These are phyloP conservation scores for Omphalea diandra DNA, from an alignment of 441 rosid genomes.

Conservation along the genomic window DNA sequence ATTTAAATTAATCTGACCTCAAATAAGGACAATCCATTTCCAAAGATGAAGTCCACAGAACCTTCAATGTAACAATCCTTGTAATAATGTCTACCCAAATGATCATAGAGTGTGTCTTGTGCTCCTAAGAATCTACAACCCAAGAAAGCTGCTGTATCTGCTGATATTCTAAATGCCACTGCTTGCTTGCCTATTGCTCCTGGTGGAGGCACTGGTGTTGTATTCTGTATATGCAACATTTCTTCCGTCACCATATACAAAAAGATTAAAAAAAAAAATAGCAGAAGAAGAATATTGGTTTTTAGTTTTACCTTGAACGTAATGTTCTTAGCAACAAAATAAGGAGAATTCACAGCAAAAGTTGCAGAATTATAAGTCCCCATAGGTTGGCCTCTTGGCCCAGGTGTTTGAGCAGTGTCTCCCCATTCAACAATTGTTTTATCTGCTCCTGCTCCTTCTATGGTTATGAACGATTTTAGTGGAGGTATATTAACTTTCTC, in stretches of 20 bases:
- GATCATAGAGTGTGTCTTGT: conserved; percentile 95
- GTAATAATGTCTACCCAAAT: conserved; percentile 91
- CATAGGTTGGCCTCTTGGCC: conserved; percentile 61
- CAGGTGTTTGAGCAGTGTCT: conserved; percentile 91
- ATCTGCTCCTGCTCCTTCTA: conserved; percentile 93
- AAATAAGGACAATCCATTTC: conserved; percentile 87
- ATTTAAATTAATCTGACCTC: conserved; percentile 46
- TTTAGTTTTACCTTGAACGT: conserved; percentile 97
- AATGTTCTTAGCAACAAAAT: conserved; percentile 88
- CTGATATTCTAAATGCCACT: conserved; percentile 90
- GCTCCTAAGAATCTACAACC: conserved; percentile 91
- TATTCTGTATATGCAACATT: conserved; percentile 50
- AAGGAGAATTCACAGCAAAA: conserved; percentile 84
- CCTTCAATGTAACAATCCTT: conserved; percentile 97
- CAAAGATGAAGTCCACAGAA: conserved; percentile 93
- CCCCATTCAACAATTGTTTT: conserved; percentile 91
- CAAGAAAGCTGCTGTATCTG: conserved; percentile 74
- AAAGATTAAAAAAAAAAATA: background rate
- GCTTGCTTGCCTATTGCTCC: conserved; percentile 93
- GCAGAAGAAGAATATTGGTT: background rate
- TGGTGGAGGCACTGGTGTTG: conserved; percentile 82
- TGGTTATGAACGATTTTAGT: conserved; percentile 78
- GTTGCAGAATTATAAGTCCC: conserved; percentile 89
- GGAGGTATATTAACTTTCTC: conserved; percentile 88
- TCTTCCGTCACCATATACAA: too few species aligned